Base-by-base conservation (phyloP, 23 red algal species). In the Chondrus crispus region DNA sequence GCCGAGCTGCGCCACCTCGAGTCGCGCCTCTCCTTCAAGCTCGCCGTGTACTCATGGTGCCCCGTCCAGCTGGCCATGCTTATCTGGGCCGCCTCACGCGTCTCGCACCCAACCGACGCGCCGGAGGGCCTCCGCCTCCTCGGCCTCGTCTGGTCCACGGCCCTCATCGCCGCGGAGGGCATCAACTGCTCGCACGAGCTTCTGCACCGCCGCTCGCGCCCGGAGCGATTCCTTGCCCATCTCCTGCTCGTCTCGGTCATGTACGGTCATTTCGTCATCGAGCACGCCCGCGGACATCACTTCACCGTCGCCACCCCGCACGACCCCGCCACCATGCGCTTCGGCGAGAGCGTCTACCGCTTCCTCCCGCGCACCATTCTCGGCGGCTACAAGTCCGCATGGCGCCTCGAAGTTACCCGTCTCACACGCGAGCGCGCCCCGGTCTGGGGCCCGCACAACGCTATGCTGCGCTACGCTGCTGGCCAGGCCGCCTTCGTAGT, bases 211-310 rank as follows among this genome's bases (percentile, higher is more conserved):
- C 82, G 62, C 29, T 69, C 46, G 32, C 41, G 18, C 4, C 32
- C 45, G 1, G 93, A 95, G 50, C 84, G 69, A 0, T 53, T 51
- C 26, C 47, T 95, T 2, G 93, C 55, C 9, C 90, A 85, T 19
- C 55, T 78, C 1, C 38, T 95, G 11, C 62, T 98, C 4, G 70
- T 85, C 2, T 70, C 79, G 2, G 93, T 94, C 26, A 72, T 68
- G 12, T 98, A 95, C 50, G 93, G 88, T 14, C 91, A 94, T 62
- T 98, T 98, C 74, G 53, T 71, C 53, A 80, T 98, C 14, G 96
- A 98, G 63, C 96, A 98, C 74, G 81, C 81, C 0, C n/a, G 74
- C 37, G 96, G 96, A 50, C 96, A 98, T 62, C 96, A 98, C 46
- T 87, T 89, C 66, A 84, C 81, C 2, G 96, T 95, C 0, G 96